Evolutionary conservation across 2,329 filamentous ascomycete genomes (phyloP), one percentile per base, ranked within the genome.

Genomic region (Aspergillus quadricinctus): DNA sequence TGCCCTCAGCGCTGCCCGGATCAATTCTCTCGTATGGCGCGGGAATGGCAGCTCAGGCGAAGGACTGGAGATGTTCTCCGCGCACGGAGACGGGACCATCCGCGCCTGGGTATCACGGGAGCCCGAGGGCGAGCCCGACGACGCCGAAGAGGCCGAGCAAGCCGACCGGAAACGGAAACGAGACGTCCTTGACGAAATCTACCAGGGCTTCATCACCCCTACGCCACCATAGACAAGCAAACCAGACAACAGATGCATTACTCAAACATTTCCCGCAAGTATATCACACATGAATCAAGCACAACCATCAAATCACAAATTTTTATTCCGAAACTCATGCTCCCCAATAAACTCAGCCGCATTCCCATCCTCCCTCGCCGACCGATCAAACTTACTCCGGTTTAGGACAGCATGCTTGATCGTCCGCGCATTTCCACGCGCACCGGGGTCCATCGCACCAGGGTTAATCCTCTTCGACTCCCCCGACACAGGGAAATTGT

Each of bases 71-170:
- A 82, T 97, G 56, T 95, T 91, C 74, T 94, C 90, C 53, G 88
- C 86, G 1, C 91, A 96, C 66, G 80, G 87, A 3, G 91, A 97
- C 69, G 93, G 93, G 0, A 88, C 87, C 52, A 93, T 97, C 56
- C 82, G 88, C 48, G 83, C 84, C 3, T 97, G 93, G 92, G 80
- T 81, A 63, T 88, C 90, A 2, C 77, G 78, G 37, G 74, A 84
- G 5, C 73, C 78, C 1, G 83, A 81, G 4, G 77, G 78, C 5
- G 74, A 72, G 35, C 68, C 66, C 2, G 66, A 71, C 11, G 76
- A 78, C 54, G 71, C 69, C 57, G 78, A 81, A 35, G 76, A 81
- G 23, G 77, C 79, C n/a, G 83, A 80, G 59, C 75, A 77, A 40
- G 68, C 73, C 10, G 74, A 74, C 52, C 81, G 78, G 59, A 86